Evolutionary conservation across 2,329 filamentous ascomycete genomes (phyloP).

Genomic region (Trichoderma sp.): DNA sequence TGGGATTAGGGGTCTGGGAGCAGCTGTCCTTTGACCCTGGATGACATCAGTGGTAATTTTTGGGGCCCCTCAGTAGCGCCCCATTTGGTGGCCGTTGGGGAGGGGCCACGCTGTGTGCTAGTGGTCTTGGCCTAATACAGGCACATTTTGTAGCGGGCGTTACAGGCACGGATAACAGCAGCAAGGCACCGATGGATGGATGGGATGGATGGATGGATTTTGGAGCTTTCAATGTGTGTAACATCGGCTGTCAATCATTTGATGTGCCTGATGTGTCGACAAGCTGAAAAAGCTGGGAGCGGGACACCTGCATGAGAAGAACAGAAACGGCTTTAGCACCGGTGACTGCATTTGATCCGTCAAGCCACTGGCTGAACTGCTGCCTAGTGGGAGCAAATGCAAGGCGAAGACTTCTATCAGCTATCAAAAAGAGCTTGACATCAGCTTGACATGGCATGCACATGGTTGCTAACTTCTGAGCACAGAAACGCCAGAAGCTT

Average conservation of each 20-base stretch:
- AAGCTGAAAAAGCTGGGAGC: background rate
- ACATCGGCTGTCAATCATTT: background rate
- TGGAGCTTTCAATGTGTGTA: background rate
- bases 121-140: background rate
- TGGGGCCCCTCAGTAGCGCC: background rate
- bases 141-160: background rate
- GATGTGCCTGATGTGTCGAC: background rate
- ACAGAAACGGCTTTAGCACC: background rate
- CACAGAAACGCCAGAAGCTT: background rate
- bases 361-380: background rate
- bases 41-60: conserved; percentile 25
- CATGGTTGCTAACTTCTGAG: background rate
- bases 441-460: background rate
- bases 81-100: background rate
- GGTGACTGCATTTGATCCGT: background rate
- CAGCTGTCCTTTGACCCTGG: background rate
- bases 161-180: background rate
- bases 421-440: background rate
- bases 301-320: background rate
- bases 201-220: background rate
- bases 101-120: background rate
- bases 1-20: conserved; percentile 9
- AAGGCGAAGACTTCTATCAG: background rate
- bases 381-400: background rate
- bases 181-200: background rate